Evolutionary conservation across 2,329 filamentous ascomycete species (phyloP).

Genomic region (Colletotrichum gigasporum): DNA sequence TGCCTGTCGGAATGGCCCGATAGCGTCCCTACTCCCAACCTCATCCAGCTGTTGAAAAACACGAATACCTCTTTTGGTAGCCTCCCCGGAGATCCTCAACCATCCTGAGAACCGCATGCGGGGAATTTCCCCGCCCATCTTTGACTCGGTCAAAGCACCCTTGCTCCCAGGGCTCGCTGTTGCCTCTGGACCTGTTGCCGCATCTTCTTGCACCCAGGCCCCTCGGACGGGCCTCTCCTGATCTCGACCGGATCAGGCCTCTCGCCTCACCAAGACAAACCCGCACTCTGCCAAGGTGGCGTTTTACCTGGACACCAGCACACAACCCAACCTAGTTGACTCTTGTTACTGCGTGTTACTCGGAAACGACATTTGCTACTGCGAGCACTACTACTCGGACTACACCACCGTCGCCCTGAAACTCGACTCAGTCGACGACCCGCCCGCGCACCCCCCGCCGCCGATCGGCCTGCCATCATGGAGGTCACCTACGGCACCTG

Average conservation of each 20-base stretch:
- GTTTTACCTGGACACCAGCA: constrained; percentile 31
- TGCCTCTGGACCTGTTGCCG: constrained; percentile 5
- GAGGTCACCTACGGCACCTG: constrained; percentile 33
- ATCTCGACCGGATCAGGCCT: constrained; percentile 13
- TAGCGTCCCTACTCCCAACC: constrained; percentile 28
- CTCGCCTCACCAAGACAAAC: background rate
- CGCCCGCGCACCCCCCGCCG: constrained; percentile 1
- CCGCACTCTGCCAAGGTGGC: constrained; percentile 28
- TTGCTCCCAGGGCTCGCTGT: constrained; percentile 25
- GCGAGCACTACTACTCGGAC: constrained; percentile 27
- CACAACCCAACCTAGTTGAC: constrained; percentile 29
- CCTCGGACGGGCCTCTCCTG: constrained; percentile 5
- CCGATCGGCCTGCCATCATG: constrained; percentile 21
- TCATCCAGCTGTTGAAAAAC: constrained; percentile 5
- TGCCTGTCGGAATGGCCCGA: constrained; percentile 30
- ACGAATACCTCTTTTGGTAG: constrained; percentile 32
- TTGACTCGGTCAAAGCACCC: constrained; percentile 35
- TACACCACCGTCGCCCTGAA: background rate
- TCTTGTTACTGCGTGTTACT: constrained; percentile 34
- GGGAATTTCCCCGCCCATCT: constrained; percentile 34
- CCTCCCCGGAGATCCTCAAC: constrained; percentile 24
- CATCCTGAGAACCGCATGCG: constrained; percentile 34
- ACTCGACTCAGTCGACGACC: constrained; percentile 30
- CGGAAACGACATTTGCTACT: constrained; percentile 29
- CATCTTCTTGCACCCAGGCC: background rate